These are phyloP conservation scores for Dryas octopetala DNA, from an alignment of 306 rosid species.

Conservation along the genomic window DNA sequence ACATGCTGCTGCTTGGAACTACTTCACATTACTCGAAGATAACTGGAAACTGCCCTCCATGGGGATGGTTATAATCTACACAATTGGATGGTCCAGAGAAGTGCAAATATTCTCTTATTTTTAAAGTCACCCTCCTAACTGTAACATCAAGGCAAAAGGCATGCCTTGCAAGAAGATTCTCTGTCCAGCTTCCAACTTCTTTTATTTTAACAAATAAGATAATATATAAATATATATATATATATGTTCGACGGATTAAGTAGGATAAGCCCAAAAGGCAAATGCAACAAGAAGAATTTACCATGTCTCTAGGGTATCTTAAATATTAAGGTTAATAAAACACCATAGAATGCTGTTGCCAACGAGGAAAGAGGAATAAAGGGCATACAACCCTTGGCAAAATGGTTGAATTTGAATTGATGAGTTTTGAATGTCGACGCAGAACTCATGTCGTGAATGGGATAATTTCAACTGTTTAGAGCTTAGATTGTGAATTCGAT, in stretches of 20 bases:
- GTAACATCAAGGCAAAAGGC: slow-evolving; percentile 7
- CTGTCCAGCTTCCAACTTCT: slow-evolving; percentile 4
- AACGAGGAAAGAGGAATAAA: slow-evolving; percentile 35
- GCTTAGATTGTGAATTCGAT: slow-evolving; percentile 49
- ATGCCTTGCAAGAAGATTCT: slow-evolving; percentile 9
- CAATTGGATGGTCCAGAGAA: background rate
- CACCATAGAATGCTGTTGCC: slow-evolving; percentile 33
- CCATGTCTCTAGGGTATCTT: slow-evolving; percentile 27
- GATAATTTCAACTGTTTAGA: slow-evolving; percentile 46
- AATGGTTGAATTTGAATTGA: slow-evolving; percentile 44
- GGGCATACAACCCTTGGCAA: slow-evolving; percentile 42
- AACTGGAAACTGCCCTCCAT: slow-evolving; percentile 11
- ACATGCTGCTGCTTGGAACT: slow-evolving; percentile 13
- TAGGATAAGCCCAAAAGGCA: slow-evolving; percentile 30
- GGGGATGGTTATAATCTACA: slow-evolving; percentile 10
- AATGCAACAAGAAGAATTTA: slow-evolving; percentile 28
- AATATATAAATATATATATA: background rate
- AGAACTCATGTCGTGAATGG: slow-evolving; percentile 44
- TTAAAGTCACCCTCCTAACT: slow-evolving; percentile 6
- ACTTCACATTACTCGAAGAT: slow-evolving; percentile 7
- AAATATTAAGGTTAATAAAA: slow-evolving; percentile 23
- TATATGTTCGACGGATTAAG: background rate
- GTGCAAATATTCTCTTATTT: slow-evolving; percentile 4
- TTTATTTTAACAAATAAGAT: slow-evolving; percentile 4
- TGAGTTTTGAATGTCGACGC: slow-evolving; percentile 45